Evolutionary conservation across 2,329 filamentous ascomycete species (phyloP).

Genomic region (Microdochium trichocladiopsis): DNA sequence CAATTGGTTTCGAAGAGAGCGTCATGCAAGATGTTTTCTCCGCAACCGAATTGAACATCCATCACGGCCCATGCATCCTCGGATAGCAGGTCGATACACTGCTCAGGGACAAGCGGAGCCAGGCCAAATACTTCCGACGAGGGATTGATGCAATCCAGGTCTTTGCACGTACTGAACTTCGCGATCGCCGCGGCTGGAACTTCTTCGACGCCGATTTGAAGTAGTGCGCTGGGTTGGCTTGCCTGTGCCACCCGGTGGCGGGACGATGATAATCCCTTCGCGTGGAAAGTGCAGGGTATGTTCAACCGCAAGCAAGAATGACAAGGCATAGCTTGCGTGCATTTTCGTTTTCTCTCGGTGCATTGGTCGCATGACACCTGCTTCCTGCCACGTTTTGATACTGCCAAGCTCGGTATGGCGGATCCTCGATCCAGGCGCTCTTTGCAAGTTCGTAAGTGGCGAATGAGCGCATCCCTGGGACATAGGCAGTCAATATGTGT

Average conservation of each 20-base stretch:
- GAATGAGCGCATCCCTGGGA: slow-evolving; percentile 1
- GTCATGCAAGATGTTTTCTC: not conserved
- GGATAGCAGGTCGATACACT: not conserved
- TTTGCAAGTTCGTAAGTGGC: not conserved
- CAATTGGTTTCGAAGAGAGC: not conserved
- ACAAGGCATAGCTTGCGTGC: slow-evolving; percentile 1
- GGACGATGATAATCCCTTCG: not conserved
- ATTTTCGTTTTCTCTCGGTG: not conserved
- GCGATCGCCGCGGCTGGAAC: too few species aligned
- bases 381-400: slow-evolving; percentile 1
- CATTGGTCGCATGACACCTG: slow-evolving; percentile 1
- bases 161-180: not conserved
- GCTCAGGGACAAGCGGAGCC: not conserved
- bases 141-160: not conserved
- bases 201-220: too few species aligned
- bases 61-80: not conserved
- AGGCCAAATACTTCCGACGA: too few species aligned
- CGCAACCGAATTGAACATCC: not conserved
- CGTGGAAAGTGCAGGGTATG: not conserved
- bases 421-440: not conserved
- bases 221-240: too few species aligned
- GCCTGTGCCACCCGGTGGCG: too few species aligned
- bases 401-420: slow-evolving; percentile 1
- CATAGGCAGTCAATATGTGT: not conserved
- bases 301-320: not conserved